Conservation (phyloP, 2,329 filamentous ascomycete genomes). For the Aspergillus unguis region DNA sequence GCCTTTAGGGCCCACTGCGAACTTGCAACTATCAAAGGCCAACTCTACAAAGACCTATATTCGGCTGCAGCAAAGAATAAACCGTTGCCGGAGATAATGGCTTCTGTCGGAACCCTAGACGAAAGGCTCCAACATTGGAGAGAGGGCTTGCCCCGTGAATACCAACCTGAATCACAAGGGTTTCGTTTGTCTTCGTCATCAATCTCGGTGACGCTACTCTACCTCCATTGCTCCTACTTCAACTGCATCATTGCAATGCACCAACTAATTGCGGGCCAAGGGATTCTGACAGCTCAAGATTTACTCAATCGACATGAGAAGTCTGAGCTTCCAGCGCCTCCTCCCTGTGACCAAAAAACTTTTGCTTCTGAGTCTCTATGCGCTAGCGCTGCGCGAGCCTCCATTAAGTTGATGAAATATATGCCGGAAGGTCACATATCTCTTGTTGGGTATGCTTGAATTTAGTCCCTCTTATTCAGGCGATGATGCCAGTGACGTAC, state of each 20-base stretch:
- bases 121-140: constrained; percentile 15
- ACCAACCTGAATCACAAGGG: constrained; percentile 11
- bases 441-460: constrained; percentile 13
- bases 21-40: constrained; percentile 17
- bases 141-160: constrained; percentile 11
- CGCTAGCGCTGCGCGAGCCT: constrained; percentile 17
- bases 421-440: constrained; percentile 13
- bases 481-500: neutral
- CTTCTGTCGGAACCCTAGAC: constrained; percentile 13
- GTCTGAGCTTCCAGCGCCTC: neutral
- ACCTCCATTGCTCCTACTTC: constrained; percentile 18
- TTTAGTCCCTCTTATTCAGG: neutral
- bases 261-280: constrained; percentile 9
- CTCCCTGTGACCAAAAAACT: constrained; percentile 6
- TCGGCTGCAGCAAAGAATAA: constrained; percentile 12
- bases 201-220: constrained; percentile 12
- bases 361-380: constrained; percentile 15
- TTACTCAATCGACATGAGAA: neutral
- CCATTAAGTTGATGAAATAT: constrained; percentile 17
- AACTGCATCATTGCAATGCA: constrained; percentile 21
- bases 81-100: constrained; percentile 12
- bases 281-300: constrained; percentile 7
- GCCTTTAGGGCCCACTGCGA: constrained; percentile 14
- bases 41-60: constrained; percentile 16
- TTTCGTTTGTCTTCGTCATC: neutral